Conservation (phyloP, 257 asterid species). For the Paraleonurus japonicus region DNA sequence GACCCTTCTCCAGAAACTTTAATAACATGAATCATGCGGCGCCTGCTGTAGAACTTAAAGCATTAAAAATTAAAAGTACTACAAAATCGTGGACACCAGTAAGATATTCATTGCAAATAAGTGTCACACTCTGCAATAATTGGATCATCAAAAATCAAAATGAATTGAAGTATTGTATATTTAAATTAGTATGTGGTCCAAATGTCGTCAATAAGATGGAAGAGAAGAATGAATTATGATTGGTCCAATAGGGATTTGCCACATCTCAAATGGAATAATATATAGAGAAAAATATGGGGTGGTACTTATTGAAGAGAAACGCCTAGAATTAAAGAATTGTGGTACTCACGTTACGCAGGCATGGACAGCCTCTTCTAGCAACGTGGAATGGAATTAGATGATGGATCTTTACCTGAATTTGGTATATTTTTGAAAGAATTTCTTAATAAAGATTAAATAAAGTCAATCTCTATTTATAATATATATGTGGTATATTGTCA, state of each 20-base stretch:
- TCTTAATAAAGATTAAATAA: too few relatives aligned
- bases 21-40: too few relatives aligned
- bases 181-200: not conserved
- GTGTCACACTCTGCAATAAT: not conserved
- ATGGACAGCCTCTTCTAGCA: constrained; percentile 5
- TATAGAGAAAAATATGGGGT: not conserved
- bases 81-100: not conserved
- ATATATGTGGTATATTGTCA: too few relatives aligned
- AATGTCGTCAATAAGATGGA: not conserved
- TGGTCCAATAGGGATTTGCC: constrained; percentile 23
- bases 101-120: not conserved
- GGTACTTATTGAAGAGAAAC: not conserved
- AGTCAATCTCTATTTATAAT: too few relatives aligned
- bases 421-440: not conserved
- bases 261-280: constrained; percentile 2
- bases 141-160: not conserved
- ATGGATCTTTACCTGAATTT: not conserved
- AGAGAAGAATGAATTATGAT: constrained; percentile 1
- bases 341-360: constrained; percentile 32
- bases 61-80: too few relatives aligned
- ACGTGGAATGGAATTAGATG: not conserved
- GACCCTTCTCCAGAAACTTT: not conserved
- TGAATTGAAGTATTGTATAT: too few relatives aligned
- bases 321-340: constrained; percentile 16
- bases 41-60: too few relatives aligned